Conservation (phyloP, 345 rosid species). For the Rhodamnia rubescens region DNA sequence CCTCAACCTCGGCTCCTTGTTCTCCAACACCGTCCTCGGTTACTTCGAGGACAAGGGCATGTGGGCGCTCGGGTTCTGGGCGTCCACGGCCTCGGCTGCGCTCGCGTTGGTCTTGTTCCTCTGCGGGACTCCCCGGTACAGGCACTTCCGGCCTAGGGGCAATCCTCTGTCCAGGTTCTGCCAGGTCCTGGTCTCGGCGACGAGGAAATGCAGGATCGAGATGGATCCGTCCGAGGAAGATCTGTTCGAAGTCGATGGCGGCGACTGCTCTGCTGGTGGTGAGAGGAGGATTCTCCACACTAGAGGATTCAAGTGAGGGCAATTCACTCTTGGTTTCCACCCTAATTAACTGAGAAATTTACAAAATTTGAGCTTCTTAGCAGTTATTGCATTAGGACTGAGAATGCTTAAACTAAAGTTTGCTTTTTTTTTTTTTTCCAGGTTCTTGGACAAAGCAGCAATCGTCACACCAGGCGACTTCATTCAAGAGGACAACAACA, state of each 20-base stretch:
- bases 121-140: slow-evolving; percentile 61
- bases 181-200: slow-evolving; percentile 73
- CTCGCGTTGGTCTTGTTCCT: slow-evolving; percentile 63
- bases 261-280: slow-evolving; percentile 8
- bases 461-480: slow-evolving; percentile 43
- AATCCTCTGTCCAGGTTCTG: slow-evolving; percentile 72
- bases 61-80: slow-evolving; percentile 90
- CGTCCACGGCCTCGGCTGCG: slow-evolving; percentile 66
- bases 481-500: slow-evolving; percentile 10
- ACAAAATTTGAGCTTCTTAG: not conserved
- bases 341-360: not conserved
- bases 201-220: slow-evolving; percentile 40
- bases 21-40: slow-evolving; percentile 78
- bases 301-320: slow-evolving; percentile 51
- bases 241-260: slow-evolving; percentile 34
- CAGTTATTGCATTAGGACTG: not conserved
- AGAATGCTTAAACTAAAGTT: not conserved
- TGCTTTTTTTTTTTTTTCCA: not conserved
- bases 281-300: slow-evolving; percentile 68
- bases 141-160: slow-evolving; percentile 68
- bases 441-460: slow-evolving; percentile 93
- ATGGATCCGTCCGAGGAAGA: slow-evolving; percentile 15
- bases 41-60: slow-evolving; percentile 78
- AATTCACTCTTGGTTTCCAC: not conserved
- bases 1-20: slow-evolving; percentile 81